phyloP scores from a whole-genome alignment of 1,284 basidiomycete genomes.

The Leccinum brunneo-olivaceum region DNA sequence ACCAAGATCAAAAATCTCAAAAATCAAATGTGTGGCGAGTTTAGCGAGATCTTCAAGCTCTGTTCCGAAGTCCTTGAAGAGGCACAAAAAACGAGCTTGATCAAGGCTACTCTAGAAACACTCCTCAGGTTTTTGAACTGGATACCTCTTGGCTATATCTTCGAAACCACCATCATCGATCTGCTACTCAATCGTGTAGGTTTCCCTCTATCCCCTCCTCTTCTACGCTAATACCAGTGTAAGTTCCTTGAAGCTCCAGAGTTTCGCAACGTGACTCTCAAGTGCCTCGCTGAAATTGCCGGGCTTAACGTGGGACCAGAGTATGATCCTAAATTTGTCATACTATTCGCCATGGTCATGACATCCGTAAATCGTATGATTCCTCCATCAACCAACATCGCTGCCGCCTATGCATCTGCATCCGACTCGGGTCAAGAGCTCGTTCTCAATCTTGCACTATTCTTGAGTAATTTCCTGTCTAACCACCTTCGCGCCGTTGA shows the following conservation, averaged over 20 bases:
- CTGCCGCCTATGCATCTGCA: constrained; percentile 86
- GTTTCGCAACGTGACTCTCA: constrained; percentile 96
- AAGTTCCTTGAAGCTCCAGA: constrained; percentile 97
- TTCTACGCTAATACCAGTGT: constrained; percentile 9
- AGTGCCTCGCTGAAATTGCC: constrained; percentile 97
- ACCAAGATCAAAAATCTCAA: constrained; percentile 97
- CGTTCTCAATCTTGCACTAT: constrained; percentile 93
- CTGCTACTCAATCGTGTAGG: constrained; percentile 82
- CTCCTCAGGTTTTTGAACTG: constrained; percentile 96
- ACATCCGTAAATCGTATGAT: constrained; percentile 95
- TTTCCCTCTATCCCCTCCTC: constrained; percentile 17
- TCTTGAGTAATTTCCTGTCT: constrained; percentile 94
- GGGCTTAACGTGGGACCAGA: constrained; percentile 93
- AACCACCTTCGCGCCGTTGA: constrained; percentile 91
- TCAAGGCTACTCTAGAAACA: constrained; percentile 94
- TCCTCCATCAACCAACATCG: constrained; percentile 93
- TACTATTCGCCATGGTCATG: constrained; percentile 98
- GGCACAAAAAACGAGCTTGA: constrained; percentile 94
- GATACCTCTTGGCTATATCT: constrained; percentile 99
- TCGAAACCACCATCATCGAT: constrained; percentile 98
- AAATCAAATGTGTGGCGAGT: constrained; percentile 96
- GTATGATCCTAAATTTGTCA: constrained; percentile 97
- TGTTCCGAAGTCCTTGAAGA: constrained; percentile 96
- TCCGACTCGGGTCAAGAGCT: constrained; percentile 95
- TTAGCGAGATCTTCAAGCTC: constrained; percentile 92